Base-by-base conservation (phyloP, 352 stramenopile species). In the Thraustochytrium striatum region DNA sequence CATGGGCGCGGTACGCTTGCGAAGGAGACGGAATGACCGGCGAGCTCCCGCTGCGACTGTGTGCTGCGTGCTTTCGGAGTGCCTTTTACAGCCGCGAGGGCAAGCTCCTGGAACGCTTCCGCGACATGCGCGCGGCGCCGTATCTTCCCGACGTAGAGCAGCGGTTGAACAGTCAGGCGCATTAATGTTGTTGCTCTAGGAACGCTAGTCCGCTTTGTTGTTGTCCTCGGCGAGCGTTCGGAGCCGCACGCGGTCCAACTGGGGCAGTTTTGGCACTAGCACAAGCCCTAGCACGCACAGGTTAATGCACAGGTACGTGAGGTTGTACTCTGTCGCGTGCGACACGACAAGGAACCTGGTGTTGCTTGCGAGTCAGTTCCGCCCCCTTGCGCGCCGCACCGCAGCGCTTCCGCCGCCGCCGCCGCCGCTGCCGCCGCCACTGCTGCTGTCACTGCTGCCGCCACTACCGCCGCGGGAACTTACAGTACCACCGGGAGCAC, bases 401-500 rank as follows among this genome's bases (percentile, higher is more conserved):
- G n/a, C n/a, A n/a, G n/a, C n/a, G n/a, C n/a, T n/a, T n/a, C n/a
- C n/a, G n/a, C n/a, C n/a, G n/a, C n/a, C n/a, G n/a, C n/a, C n/a
- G n/a, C n/a, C n/a, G n/a, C n/a, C n/a, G n/a, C n/a, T n/a, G n/a
- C n/a, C n/a, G n/a, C n/a, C n/a, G n/a, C n/a, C n/a, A n/a, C n/a
- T n/a, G n/a, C n/a, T n/a, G n/a, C n/a, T n/a, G n/a, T n/a, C n/a
- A n/a, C n/a, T n/a, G n/a, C n/a, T n/a, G n/a, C n/a, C n/a, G n/a
- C n/a, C n/a, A n/a, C n/a, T n/a, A n/a, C n/a, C n/a, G n/a, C n/a
- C n/a, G n/a, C n/a, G 11, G 1, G 5, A 75, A 75, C 65, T 72
- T 75, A 75, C 65, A 75, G 52, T 13, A 75, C 52, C 32, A 75
- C 65, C 16, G 65, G 65, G 50, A 75, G 65, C 21, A 75, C 28